Evolutionary conservation across 2,329 filamentous ascomycete genomes (phyloP), one percentile per base, ranked within the genome.

Genomic region (Bipolaris cookei): DNA sequence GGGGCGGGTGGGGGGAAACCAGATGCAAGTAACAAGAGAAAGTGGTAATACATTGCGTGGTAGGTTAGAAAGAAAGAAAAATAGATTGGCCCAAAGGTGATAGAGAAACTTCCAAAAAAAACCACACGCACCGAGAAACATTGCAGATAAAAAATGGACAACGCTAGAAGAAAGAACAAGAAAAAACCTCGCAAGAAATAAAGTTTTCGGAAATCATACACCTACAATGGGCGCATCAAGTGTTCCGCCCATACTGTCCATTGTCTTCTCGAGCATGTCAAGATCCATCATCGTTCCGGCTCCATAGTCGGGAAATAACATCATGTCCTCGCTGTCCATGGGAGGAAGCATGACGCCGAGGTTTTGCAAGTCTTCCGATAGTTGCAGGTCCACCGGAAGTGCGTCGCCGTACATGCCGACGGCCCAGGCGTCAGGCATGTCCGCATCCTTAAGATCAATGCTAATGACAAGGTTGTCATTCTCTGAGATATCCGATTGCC

Each of bases 401-500:
- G 62, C 56, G 47, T 73, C 64, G 23, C 67, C 68, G n/a, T 60
- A 58, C 56, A 73, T 50, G 16, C 56, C 61, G 51, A 69, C 61
- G 14, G 65, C 44, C 72, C 73, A 76, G 4, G 66, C 71, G 46
- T 74, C 71, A 4, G 72, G 72, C 60, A 74, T 65, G 42, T 75
- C 70, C 4, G 60, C 65, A 23, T 74, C 73, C 38, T 72, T 74
- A 49, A 76, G 66, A 47, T 74, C 69, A 20, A 80, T 61, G 49
- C 71, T 76, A 64, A 80, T 78, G 30, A 71, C 63, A 8, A 80
- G 62, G 28, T 76, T 75, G 61, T 79, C 78, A 52, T 75, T 75
- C 61, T 79, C 75, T 18, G 71, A 76, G 20, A 81, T 77, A 51
- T 81, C 79, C 42, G 76, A 79, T 44, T 72, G 73, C 21, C 71